Conservation (phyloP, 768 basidiomycete species). For the Leccinum olivaceopallidum region DNA sequence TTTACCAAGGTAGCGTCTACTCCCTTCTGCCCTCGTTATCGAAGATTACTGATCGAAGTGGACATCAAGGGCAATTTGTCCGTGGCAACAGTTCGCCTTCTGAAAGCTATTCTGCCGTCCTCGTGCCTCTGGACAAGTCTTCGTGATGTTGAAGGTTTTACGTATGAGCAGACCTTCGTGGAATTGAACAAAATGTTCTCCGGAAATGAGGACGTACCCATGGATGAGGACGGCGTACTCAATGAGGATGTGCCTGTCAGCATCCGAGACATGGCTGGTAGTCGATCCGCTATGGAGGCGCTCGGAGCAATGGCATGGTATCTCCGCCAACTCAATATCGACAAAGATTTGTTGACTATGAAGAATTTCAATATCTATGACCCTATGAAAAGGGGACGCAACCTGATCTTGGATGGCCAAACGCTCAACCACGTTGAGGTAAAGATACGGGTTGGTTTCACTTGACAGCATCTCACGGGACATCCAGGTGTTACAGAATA, state of each 20-base stretch:
- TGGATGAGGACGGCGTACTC: constrained; percentile 44
- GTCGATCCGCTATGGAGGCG: constrained; percentile 72
- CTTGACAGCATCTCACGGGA: constrained; percentile 7
- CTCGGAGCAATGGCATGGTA: constrained; percentile 95
- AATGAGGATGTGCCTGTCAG: constrained; percentile 57
- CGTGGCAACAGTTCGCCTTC: constrained; percentile 74
- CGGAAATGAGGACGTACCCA: constrained; percentile 41
- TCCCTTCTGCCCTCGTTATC: neutral
- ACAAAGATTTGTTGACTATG: constrained; percentile 93
- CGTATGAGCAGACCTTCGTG: constrained; percentile 66
- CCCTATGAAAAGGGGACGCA: constrained; percentile 89
- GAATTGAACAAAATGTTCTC: constrained; percentile 71
- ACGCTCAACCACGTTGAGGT: constrained; percentile 96
- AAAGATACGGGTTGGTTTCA: constrained; percentile 9
- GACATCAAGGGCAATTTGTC: constrained; percentile 76
- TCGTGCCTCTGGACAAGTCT: constrained; percentile 89
- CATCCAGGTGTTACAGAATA: constrained; percentile 78
- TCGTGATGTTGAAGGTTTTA: constrained; percentile 78
- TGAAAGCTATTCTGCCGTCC: constrained; percentile 78
- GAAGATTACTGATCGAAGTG: neutral
- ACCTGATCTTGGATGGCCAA: constrained; percentile 88
- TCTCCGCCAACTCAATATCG: constrained; percentile 91
- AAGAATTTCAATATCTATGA: constrained; percentile 98
- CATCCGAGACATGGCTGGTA: constrained; percentile 71
- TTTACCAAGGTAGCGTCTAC: constrained; percentile 69